phyloP scores from a whole-genome alignment of 164 flowering plant species.

The Aristolochia fimbriata region DNA sequence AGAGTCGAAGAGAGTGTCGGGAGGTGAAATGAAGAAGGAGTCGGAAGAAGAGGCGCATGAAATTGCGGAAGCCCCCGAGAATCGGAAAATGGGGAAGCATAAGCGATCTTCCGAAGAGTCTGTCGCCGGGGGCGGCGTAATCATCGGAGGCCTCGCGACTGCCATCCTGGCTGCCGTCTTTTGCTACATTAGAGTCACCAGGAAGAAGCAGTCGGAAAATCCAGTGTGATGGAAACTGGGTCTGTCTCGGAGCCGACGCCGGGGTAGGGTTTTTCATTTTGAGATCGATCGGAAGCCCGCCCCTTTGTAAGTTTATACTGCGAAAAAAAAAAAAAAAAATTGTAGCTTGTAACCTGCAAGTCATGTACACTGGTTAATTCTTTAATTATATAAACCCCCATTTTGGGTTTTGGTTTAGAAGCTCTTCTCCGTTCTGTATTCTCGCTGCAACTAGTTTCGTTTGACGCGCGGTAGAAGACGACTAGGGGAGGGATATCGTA shows the following conservation, averaged over 20 bases:
- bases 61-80: slow-evolving; percentile 11
- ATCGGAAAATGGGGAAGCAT: slow-evolving; percentile 11
- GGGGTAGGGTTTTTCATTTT: no score
- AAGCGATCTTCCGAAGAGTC: slow-evolving; percentile 8
- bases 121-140: slow-evolving; percentile 21
- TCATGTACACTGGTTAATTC: background rate
- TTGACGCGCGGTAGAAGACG: background rate
- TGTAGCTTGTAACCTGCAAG: background rate
- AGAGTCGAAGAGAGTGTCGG: no score
- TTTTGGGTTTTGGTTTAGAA: no score
- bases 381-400: no score
- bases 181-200: slow-evolving; percentile 22
- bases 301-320: background rate
- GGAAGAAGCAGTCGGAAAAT: slow-evolving; percentile 4
- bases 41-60: background rate
- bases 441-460: no score
- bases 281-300: background rate
- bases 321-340: background rate
- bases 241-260: no score
- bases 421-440: no score
- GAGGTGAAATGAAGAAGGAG: background rate
- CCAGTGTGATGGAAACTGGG: background rate
- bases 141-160: slow-evolving; percentile 23
- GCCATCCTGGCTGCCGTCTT: slow-evolving; percentile 16
- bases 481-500: background rate